Conservation (phyloP, 1,139 yeast genomes). For the Petasospora fabianii region DNA sequence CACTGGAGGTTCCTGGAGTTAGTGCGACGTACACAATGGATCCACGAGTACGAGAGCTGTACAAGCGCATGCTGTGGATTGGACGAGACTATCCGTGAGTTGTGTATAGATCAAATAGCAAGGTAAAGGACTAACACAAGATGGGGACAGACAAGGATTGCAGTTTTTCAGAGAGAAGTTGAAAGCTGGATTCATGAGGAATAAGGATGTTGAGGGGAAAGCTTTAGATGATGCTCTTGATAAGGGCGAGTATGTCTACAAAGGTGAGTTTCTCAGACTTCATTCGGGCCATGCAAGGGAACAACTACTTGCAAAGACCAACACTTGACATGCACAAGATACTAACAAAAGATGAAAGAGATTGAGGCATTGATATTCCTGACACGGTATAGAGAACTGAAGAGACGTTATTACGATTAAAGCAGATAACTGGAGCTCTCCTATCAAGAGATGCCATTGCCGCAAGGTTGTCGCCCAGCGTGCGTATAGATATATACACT, state of each 20-base stretch:
- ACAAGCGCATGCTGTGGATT: slow-evolving; percentile 35
- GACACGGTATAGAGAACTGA: slow-evolving; percentile 34
- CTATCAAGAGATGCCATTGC: too few relatives aligned
- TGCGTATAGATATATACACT: too few relatives aligned
- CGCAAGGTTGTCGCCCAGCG: too few relatives aligned
- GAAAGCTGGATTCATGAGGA: slow-evolving; percentile 27
- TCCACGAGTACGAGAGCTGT: slow-evolving; percentile 33
- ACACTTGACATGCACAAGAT: not conserved
- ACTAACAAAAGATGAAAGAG: slow-evolving; percentile 15
- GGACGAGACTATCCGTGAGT: slow-evolving; percentile 40
- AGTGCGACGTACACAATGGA: too few relatives aligned
- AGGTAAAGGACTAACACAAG: not conserved
- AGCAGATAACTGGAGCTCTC: not conserved
- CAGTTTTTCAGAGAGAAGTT: slow-evolving; percentile 24
- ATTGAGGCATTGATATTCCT: slow-evolving; percentile 35
- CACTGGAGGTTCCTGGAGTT: too few relatives aligned
- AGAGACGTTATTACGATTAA: slow-evolving; percentile 31
- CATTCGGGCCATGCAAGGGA: too few relatives aligned
- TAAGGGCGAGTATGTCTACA: slow-evolving; percentile 35
- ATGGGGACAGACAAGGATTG: slow-evolving; percentile 14
- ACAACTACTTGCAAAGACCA: not conserved
- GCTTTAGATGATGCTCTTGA: slow-evolving; percentile 31
- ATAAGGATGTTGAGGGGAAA: slow-evolving; percentile 20
- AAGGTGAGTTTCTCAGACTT: slow-evolving; percentile 22
- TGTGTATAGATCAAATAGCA: slow-evolving; percentile 3